Percentiles rank a stretch among this genome's conserved stretches.
phyloP scores from a whole-genome alignment of 805 yeast genomes.

The Wickerhamiella bombiphila region DNA sequence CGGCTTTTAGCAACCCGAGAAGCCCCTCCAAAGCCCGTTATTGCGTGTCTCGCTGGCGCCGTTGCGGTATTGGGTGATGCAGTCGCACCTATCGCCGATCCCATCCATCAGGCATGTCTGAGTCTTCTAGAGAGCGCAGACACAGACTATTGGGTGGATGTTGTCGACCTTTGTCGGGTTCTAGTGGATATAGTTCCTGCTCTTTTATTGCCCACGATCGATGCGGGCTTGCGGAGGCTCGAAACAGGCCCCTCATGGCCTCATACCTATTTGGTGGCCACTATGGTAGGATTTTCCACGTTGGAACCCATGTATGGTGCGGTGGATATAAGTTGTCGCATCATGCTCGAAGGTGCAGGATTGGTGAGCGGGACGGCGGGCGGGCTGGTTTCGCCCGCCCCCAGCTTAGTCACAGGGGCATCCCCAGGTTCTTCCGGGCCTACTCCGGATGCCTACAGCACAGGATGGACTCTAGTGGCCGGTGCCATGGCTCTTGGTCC shows the following conservation, averaged over 20 bases:
- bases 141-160: conserved; percentile 4
- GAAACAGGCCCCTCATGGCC: conserved; percentile 4
- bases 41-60: conserved; percentile 10
- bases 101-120: conserved; percentile 14
- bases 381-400: conserved; percentile 2
- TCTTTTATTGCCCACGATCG: conserved; percentile 10
- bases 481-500: conserved; percentile 53
- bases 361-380: conserved; percentile 5
- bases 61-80: conserved; percentile 11
- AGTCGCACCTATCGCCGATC: conserved; percentile 11
- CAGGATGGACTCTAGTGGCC: conserved; percentile 46
- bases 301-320: conserved; percentile 12
- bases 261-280: conserved; percentile 10
- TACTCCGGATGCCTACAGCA: conserved; percentile 6
- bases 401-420: conserved; percentile 6
- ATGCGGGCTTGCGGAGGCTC: conserved; percentile 9
- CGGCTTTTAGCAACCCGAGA: conserved; percentile 13
- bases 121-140: conserved; percentile 13
- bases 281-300: conserved; percentile 9
- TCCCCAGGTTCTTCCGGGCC: conserved; percentile 6
- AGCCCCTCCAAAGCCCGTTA: conserved; percentile 3
- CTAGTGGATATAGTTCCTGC: conserved; percentile 11
- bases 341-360: conserved; percentile 6
- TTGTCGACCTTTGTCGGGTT: conserved; percentile 5
- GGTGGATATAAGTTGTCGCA: conserved; percentile 9